phyloP scores from a whole-genome alignment of 768 basidiomycete genomes.

The Hirschioporus abietinus region DNA sequence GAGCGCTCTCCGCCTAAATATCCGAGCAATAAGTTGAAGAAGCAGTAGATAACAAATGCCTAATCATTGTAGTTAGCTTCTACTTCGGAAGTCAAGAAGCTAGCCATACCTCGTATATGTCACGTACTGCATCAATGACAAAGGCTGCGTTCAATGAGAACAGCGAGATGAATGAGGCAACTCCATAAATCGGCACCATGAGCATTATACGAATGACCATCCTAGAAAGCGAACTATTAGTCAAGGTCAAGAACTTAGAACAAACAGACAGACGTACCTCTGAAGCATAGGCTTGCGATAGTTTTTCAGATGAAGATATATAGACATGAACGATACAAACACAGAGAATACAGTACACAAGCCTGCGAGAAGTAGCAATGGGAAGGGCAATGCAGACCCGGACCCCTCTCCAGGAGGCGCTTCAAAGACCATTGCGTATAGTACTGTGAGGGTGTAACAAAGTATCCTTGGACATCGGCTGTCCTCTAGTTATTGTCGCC shows the following conservation, averaged over 20 bases:
- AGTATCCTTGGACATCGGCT: background rate
- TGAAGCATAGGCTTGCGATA: conserved; percentile 80
- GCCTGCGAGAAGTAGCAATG: conserved; percentile 58
- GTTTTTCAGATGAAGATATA: conserved; percentile 78
- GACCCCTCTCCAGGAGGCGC: conserved; percentile 36
- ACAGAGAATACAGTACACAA: conserved; percentile 66
- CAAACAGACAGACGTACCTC: conserved; percentile 41
- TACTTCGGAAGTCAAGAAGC: background rate
- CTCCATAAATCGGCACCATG: conserved; percentile 92
- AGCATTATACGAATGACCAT: conserved; percentile 95
- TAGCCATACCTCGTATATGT: conserved; percentile 84
- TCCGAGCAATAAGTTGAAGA: conserved; percentile 75
- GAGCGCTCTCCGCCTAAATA: conserved; percentile 93
- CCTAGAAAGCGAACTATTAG: conserved; percentile 31
- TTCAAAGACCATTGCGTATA: background rate
- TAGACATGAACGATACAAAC: conserved; percentile 64
- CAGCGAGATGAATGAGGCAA: conserved; percentile 87
- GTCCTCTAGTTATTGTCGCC: background rate
- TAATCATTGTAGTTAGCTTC: conserved; percentile 21
- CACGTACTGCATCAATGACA: conserved; percentile 90
- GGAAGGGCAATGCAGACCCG: conserved; percentile 40
- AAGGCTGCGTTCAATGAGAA: conserved; percentile 94
- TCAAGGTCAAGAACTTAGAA: background rate
- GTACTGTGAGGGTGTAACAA: background rate
- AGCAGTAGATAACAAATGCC: conserved; percentile 95